These are phyloP conservation scores for Borovskyia barvae DNA, from an alignment of 208 protist genomes.

Conservation along the genomic window DNA sequence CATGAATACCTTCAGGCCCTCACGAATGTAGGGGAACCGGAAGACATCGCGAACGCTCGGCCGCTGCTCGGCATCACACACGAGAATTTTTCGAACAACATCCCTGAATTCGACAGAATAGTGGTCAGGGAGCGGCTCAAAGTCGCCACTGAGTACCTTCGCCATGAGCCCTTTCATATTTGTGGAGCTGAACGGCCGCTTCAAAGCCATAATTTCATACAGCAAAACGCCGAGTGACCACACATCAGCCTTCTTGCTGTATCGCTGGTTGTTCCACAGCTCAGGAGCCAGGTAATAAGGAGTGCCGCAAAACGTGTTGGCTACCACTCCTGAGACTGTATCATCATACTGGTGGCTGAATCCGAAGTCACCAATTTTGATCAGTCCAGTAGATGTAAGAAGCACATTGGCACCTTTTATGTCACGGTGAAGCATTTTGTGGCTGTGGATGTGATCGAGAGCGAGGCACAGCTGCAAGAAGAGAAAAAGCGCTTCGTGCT, in stretches of 20 bases:
- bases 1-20: slow-evolving; percentile 82
- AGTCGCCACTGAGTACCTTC: slow-evolving; percentile 68
- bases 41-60: slow-evolving; percentile 74
- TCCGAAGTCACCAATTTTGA: slow-evolving; percentile 92
- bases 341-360: slow-evolving; percentile 90
- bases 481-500: slow-evolving; percentile 84
- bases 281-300: slow-evolving; percentile 89
- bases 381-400: slow-evolving; percentile 80
- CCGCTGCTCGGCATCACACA: slow-evolving; percentile 64
- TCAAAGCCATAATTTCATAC: slow-evolving; percentile 83
- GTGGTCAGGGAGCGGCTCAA: slow-evolving; percentile 56
- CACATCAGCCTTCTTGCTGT: slow-evolving; percentile 88
- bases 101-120: slow-evolving; percentile 63
- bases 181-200: slow-evolving; percentile 71
- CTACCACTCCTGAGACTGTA: slow-evolving; percentile 84
- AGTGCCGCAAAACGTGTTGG: slow-evolving; percentile 76
- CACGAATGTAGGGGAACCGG: slow-evolving; percentile 67
- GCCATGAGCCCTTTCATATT: slow-evolving; percentile 86
- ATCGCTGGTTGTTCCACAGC: slow-evolving; percentile 87
- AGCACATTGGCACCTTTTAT: slow-evolving; percentile 91
- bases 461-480: slow-evolving; percentile 86
- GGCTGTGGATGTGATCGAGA: slow-evolving; percentile 85
- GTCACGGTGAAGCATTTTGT: slow-evolving; percentile 91
- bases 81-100: slow-evolving; percentile 67
- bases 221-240: slow-evolving; percentile 76